Evolutionary conservation across 2,329 filamentous ascomycete genomes (phyloP).

Genomic region (Exophiala viscosa): DNA sequence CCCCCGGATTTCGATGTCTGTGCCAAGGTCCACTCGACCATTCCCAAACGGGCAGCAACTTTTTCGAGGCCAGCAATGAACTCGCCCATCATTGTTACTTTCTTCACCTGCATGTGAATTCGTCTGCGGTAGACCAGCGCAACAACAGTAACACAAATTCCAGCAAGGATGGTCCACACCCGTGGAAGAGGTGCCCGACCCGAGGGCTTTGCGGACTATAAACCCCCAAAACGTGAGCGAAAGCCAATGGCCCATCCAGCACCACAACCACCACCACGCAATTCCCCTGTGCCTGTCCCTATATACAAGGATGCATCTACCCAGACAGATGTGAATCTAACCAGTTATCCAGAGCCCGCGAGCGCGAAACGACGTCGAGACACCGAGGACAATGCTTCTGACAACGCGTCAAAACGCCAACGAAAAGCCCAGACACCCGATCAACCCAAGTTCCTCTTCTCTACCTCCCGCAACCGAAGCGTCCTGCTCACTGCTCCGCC

Average conservation of each 20-base stretch:
- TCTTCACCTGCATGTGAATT: neutral
- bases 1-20: no score
- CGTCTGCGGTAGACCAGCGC: neutral
- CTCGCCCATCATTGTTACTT: constrained; percentile 26
- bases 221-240: constrained; percentile 22
- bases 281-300: neutral
- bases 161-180: constrained; percentile 19
- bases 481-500: constrained; percentile 16
- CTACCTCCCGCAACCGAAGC: constrained; percentile 20
- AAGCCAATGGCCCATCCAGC: constrained; percentile 1
- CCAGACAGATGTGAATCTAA: constrained; percentile 19
- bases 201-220: constrained; percentile 19
- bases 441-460: constrained; percentile 17
- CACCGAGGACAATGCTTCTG: constrained; percentile 4
- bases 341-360: constrained; percentile 4
- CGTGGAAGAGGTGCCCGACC: constrained; percentile 21
- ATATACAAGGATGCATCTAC: constrained; percentile 9
- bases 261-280: neutral
- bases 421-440: constrained; percentile 14
- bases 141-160: neutral
- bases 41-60: no score
- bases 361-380: constrained; percentile 19
- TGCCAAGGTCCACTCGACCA: no score
- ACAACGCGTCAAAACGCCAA: constrained; percentile 12
- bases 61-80: no score